A percentile compares a stretch with the other conserved stretches of the same genome.
phyloP scores from a whole-genome alignment of 257 asterid genomes.

The Solanum acaule region DNA sequence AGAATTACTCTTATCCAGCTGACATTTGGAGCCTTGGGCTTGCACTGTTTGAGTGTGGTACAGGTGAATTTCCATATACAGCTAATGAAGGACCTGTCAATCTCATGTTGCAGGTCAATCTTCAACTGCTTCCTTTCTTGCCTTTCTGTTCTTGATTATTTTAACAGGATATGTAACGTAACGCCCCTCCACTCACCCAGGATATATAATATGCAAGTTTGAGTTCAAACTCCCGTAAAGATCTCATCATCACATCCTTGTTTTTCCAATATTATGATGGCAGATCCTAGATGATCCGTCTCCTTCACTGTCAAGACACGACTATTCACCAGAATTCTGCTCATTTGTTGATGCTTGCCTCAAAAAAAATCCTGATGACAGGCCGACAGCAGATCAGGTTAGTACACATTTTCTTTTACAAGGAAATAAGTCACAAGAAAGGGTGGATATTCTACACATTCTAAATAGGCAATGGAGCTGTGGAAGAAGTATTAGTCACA shows the following conservation, averaged over 20 bases:
- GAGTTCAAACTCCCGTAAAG: not conserved
- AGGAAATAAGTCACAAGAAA: not conserved
- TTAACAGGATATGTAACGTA: not conserved
- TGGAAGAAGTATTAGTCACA: not conserved
- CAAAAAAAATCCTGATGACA: constrained; percentile 61
- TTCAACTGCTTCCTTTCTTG: not conserved
- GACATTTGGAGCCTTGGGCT: constrained; percentile 99
- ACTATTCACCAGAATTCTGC: constrained; percentile 78
- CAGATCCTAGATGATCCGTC: constrained; percentile 97
- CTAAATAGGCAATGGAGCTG: not conserved
- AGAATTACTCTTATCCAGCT: constrained; percentile 93
- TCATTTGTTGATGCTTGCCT: constrained; percentile 88
- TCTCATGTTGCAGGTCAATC: constrained; percentile 91
- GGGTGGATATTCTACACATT: not conserved
- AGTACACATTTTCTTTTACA: constrained; percentile 1
- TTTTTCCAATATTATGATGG: not conserved
- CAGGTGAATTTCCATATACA: constrained; percentile 91
- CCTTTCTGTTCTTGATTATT: not conserved
- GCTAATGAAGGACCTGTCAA: constrained; percentile 98
- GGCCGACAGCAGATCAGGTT: constrained; percentile 98
- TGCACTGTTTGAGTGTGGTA: constrained; percentile 96
- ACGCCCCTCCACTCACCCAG: not conserved
- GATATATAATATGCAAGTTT: not conserved
- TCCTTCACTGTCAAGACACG: constrained; percentile 61
- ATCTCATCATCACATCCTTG: constrained; percentile 3